Conservation (phyloP, 331 rosid species). For the Pyrus hybrid region DNA sequence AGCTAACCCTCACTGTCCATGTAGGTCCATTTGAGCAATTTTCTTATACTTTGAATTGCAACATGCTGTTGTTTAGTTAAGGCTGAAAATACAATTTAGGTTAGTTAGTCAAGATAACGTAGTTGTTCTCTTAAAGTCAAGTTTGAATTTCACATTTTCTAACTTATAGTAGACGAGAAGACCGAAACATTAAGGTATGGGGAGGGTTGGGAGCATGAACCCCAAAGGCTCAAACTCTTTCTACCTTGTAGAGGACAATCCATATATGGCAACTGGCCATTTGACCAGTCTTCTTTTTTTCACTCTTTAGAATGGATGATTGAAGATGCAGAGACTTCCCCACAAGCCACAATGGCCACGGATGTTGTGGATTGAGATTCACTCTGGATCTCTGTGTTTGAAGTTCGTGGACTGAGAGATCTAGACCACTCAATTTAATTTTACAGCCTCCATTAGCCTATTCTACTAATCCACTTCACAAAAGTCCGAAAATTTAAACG, state of each 20-base stretch:
- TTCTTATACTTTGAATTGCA: not conserved
- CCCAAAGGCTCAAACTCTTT: not conserved
- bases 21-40: not conserved
- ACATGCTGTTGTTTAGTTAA: not conserved
- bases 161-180: not conserved
- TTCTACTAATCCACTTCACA: too few species aligned
- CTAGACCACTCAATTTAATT: too few species aligned
- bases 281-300: not conserved
- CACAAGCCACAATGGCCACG: not conserved
- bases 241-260: not conserved
- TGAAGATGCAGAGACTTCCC: not conserved
- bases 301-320: not conserved
- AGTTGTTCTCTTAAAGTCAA: not conserved
- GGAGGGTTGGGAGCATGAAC: not conserved
- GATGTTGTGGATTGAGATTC: too few species aligned
- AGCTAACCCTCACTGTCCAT: not conserved
- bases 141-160: not conserved
- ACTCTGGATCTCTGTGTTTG: too few species aligned
- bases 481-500: too few species aligned
- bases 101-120: not conserved
- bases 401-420: too few species aligned
- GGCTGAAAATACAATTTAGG: not conserved
- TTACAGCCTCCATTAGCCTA: too few species aligned
- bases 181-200: not conserved
- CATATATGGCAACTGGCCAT: slow-evolving; percentile 6